A percentile compares a stretch with the other conserved stretches of the same genome.
Conservation (phyloP, 805 yeast genomes). For the Candida koratica region DNA sequence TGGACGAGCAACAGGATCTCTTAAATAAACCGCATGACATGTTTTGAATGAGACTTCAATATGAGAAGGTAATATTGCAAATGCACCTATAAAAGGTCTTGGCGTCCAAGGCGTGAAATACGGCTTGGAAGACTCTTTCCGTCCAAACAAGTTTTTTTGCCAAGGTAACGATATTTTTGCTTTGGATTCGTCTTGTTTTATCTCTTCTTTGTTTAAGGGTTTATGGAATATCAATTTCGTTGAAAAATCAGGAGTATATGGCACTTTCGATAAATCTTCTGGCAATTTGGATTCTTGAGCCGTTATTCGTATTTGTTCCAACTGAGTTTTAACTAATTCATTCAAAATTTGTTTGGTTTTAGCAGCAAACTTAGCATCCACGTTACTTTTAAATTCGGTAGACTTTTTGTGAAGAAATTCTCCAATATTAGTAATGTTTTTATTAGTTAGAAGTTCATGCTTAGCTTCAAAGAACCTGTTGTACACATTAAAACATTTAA, state of each 20-base stretch:
- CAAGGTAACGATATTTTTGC: slow-evolving; percentile 65
- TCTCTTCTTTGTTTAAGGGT: slow-evolving; percentile 40
- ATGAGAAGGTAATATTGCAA: slow-evolving; percentile 89
- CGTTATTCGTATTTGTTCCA: slow-evolving; percentile 29
- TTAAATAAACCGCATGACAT: slow-evolving; percentile 93
- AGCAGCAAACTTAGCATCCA: slow-evolving; percentile 31
- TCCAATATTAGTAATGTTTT: slow-evolving; percentile 20
- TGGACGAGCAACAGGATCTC: slow-evolving; percentile 96
- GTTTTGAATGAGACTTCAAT: slow-evolving; percentile 85
- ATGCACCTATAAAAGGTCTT: slow-evolving; percentile 87
- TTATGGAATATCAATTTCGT: slow-evolving; percentile 28
- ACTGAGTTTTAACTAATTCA: slow-evolving; percentile 33
- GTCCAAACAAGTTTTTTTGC: slow-evolving; percentile 77
- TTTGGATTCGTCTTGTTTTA: slow-evolving; percentile 47
- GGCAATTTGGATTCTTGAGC: slow-evolving; percentile 27
- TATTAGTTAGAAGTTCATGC: slow-evolving; percentile 22
- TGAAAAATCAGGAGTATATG: slow-evolving; percentile 28
- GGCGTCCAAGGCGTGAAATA: slow-evolving; percentile 98
- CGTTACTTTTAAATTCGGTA: slow-evolving; percentile 27
- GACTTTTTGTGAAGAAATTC: slow-evolving; percentile 31
- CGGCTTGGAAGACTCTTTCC: slow-evolving; percentile 68
- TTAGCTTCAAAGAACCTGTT: slow-evolving; percentile 25
- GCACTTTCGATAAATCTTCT: slow-evolving; percentile 23
- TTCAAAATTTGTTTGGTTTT: slow-evolving; percentile 32
- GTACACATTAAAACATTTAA: slow-evolving; percentile 34